A percentile compares a stretch with the other conserved stretches of the same genome.
Evolutionary conservation across 176 grass and related monocot genomes (phyloP).

Genomic region (Oryza rufipogon): DNA sequence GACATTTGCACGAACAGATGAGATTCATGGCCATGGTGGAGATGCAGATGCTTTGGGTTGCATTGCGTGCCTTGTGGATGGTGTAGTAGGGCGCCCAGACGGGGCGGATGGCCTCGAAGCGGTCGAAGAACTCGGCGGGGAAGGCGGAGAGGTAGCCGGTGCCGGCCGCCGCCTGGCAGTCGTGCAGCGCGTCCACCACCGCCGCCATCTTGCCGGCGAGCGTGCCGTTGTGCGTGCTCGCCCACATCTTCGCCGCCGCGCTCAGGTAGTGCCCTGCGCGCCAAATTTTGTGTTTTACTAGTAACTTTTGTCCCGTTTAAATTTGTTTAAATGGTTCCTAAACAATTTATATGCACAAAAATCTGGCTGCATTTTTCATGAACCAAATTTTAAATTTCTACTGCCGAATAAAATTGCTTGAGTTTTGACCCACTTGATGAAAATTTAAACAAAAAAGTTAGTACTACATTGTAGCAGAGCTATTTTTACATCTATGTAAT

Average conservation of each 20-base stretch:
- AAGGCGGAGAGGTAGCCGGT: slow-evolving; percentile 96
- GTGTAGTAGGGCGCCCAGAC: slow-evolving; percentile 99
- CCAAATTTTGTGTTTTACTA: not conserved
- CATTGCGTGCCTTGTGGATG: slow-evolving; percentile 69
- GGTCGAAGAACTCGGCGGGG: slow-evolving; percentile 90
- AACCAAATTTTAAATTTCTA: not conserved
- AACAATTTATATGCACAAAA: not conserved
- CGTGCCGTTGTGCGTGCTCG: slow-evolving; percentile 77
- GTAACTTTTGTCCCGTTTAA: not conserved
- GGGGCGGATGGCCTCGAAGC: slow-evolving; percentile 74
- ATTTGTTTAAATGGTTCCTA: not conserved
- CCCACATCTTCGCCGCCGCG: slow-evolving; percentile 80
- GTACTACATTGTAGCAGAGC: too few species aligned
- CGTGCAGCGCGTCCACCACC: slow-evolving; percentile 65
- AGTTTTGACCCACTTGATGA: not conserved
- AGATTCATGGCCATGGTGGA: not conserved
- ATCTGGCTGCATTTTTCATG: not conserved
- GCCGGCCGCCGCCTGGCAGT: slow-evolving; percentile 72
- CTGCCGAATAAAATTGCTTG: not conserved
- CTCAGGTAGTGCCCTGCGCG: slow-evolving; percentile 94
- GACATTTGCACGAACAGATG: not conserved
- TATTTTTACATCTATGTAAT: not conserved
- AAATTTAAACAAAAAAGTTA: not conserved
- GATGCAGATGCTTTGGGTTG: too few species aligned
- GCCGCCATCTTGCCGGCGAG: slow-evolving; percentile 71